Base-by-base conservation (phyloP, 2,329 filamentous ascomycete species). In the Lithohypha guttulata region DNA sequence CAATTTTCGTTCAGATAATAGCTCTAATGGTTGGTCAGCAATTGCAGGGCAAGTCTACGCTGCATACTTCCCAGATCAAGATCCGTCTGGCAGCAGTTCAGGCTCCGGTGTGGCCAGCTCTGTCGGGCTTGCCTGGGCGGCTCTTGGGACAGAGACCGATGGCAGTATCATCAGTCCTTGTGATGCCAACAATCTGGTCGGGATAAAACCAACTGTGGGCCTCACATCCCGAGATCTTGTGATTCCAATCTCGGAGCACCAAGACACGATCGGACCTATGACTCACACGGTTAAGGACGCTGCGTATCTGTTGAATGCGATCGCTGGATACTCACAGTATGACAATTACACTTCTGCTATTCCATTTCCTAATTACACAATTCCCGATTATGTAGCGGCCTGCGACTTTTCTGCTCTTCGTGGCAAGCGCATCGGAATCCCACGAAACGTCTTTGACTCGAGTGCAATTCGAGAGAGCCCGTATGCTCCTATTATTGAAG, bases 181-280 rank as follows among this genome's bases (percentile, higher is more conserved):
- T 32, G 50, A 59, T 28, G 51, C 60, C 4, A 80, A 73, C 59
- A 79, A 78, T 41, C 54, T 81, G 1, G 77, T 81, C 0, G 79
- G 75, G 2, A 76, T 84, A 54, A 79, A 78, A 53, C 75, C 78
- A 1, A 79, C 76, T 0, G 73, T 81, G 1, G 79, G 78, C 0
- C 61, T 82, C 3, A 80, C 72, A 0, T 77, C 73, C 3, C 38
- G 74, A 10, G 60, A 70, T 43, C 62, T 79, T 3, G 78, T 82
- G 1, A 71, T 84, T 8, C 80, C 81, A 1, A 74, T 84, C 42
- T 69, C 64, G 19, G 39, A 48, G 34, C 48, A 51, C 25, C 48
- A 51, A 27, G 48, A 51, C 32, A 52, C 49, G 1, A 33, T 52
- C 6, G 73, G 72, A 0, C 71, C 73, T 0, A 71, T 77, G 64